A percentile compares a stretch with the other conserved stretches of the same genome.
Conservation (phyloP, 805 yeast genomes). For the Teunomyces barrocoloradensis region DNA sequence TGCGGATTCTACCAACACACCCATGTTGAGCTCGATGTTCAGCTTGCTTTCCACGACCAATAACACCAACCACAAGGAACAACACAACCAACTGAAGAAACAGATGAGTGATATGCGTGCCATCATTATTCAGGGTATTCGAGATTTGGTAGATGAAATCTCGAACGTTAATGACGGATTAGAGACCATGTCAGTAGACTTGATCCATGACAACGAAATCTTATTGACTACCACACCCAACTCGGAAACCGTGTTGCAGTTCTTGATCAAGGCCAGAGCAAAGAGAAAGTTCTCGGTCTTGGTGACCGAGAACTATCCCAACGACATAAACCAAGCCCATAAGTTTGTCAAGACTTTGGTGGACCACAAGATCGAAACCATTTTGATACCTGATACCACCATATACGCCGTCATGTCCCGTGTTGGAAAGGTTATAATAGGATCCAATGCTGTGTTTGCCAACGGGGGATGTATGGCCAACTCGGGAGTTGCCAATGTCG, state of each 20-base stretch:
- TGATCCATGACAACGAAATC: slow-evolving; percentile 89
- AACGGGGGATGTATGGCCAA: slow-evolving; percentile 92
- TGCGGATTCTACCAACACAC: slow-evolving; percentile 29
- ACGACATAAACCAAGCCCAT: slow-evolving; percentile 75
- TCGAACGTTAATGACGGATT: slow-evolving; percentile 86
- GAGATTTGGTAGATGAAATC: slow-evolving; percentile 89
- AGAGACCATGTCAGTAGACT: slow-evolving; percentile 85
- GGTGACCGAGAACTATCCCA: slow-evolving; percentile 91
- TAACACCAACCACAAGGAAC: slow-evolving; percentile 20
- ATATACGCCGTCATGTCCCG: slow-evolving; percentile 95
- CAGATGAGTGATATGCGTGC: slow-evolving; percentile 71
- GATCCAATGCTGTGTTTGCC: slow-evolving; percentile 89
- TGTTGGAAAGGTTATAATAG: slow-evolving; percentile 93
- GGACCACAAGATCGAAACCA: slow-evolving; percentile 83
- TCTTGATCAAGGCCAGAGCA: slow-evolving; percentile 78
- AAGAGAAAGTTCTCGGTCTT: slow-evolving; percentile 90
- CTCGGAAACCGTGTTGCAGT: slow-evolving; percentile 83
- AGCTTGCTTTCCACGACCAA: slow-evolving; percentile 62
- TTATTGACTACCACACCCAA: slow-evolving; percentile 92
- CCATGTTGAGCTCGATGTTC: slow-evolving; percentile 83
- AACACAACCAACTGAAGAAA: slow-evolving; percentile 33
- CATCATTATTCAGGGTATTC: slow-evolving; percentile 85
- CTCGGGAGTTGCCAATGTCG: slow-evolving; percentile 88
- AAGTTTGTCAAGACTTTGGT: slow-evolving; percentile 76
- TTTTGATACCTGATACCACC: slow-evolving; percentile 88